Evolutionary conservation across 2,329 filamentous ascomycete species (phyloP), one percentile per base, ranked within the genome.

Genomic region (Trichoderma brevicompactum): DNA sequence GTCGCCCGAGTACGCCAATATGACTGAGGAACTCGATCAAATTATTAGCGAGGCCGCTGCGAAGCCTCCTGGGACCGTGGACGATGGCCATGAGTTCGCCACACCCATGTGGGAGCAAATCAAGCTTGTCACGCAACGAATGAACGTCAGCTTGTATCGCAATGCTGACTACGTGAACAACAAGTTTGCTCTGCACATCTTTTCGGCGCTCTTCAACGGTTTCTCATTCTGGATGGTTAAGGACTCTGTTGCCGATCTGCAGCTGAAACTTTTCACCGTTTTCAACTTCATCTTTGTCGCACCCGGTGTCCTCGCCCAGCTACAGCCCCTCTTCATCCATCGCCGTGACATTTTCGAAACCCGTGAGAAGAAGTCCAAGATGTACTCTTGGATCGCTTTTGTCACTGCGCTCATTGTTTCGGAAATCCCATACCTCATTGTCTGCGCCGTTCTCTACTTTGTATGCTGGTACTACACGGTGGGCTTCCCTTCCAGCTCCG

Each of bases 41-140:
- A 85, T 92, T 68, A 84, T 87, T 67, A 72, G 79, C 2, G 83
- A 85, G 4, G 85, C 89, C 0, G 81, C 82, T 0, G 67, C 79
- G 17, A 80, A 78, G 68, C 75, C 81, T 3, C 55, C 55, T 5
- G 64, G 75, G 60, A 79, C 73, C 68, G 69, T 73, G 65, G 78
- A 81, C 28, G 80, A 83, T 60, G 90, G 86, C 66, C 81, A 87
- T 56, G 90, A 93, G 75, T 94, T 93, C 68, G 91, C 92, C 0
- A 88, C 87, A 7, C 83, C 89, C 0, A 85, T 93, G 68, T 78
- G 73, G 69, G 76, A 83, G 38, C 92, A 94, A 74, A 77, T 88
- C 48, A 85, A 81, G 69, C 81, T 90, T 61, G 89, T 91, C 49
- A 84, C 85, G 8, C 75, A 83, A 3, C 89, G 91, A 34, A 85